Evolutionary conservation across 2,329 filamentous ascomycete genomes (phyloP).

Genomic region (Neoscytalidium dimidiatum): DNA sequence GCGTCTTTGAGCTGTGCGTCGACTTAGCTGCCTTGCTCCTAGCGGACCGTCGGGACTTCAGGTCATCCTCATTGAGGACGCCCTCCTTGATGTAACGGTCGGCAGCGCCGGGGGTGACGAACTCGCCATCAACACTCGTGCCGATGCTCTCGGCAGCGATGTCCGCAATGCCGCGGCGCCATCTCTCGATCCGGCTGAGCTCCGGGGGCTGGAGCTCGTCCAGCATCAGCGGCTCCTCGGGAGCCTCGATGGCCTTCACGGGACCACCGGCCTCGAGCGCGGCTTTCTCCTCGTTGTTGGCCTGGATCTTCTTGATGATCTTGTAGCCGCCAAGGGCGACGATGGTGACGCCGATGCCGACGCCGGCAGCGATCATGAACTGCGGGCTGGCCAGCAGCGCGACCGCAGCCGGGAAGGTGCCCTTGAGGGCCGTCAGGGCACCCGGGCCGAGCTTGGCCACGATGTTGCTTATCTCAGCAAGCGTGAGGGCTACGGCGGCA

Average conservation of each 20-base stretch:
- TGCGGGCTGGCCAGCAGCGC: conserved; percentile 85
- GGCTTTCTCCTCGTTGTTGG: conserved; percentile 39
- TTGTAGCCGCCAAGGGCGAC: conserved; percentile 97
- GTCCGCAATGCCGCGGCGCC: conserved; percentile 65
- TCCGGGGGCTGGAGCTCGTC: conserved; percentile 61
- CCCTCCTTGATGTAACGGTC: conserved; percentile 47
- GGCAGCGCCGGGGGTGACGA: conserved; percentile 61
- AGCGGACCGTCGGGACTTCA: conserved; percentile 40
- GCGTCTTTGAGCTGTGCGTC: conserved; percentile 25
- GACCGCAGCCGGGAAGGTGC: conserved; percentile 81
- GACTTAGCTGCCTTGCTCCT: conserved; percentile 32
- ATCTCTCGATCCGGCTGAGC: conserved; percentile 61
- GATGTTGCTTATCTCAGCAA: conserved; percentile 86
- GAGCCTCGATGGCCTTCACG: conserved; percentile 22
- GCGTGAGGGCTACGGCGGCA: conserved; percentile 86
- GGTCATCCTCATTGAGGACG: conserved; percentile 49
- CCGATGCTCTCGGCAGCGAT: conserved; percentile 54
- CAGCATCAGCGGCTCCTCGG: conserved; percentile 40
- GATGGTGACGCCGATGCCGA: conserved; percentile 89
- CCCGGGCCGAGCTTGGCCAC: conserved; percentile 81
- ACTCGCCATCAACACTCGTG: conserved; percentile 66
- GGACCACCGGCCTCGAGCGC: conserved; percentile 25
- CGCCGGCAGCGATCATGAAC: conserved; percentile 88
- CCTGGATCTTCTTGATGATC: conserved; percentile 84
- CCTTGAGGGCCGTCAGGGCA: conserved; percentile 74